These are phyloP conservation scores for Chaetomidium leptoderma DNA, from an alignment of 495 filamentous ascomycete species.

Conservation along the genomic window DNA sequence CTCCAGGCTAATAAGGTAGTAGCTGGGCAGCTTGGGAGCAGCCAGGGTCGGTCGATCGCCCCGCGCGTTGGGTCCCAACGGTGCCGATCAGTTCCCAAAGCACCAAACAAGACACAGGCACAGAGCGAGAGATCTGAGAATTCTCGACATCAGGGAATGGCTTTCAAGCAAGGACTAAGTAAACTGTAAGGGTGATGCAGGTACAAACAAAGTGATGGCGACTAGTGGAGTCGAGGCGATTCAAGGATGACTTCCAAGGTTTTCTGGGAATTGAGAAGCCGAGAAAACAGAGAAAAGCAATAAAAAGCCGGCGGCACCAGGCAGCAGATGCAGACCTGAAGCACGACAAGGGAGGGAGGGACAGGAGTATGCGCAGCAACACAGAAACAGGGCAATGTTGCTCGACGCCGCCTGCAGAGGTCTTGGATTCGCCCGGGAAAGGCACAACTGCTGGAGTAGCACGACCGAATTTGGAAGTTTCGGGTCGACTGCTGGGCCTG, in stretches of 20 bases:
- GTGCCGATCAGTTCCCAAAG: constrained; percentile 21
- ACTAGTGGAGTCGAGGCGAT: neutral
- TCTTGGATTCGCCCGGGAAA: constrained; percentile 3
- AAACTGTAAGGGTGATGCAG: neutral
- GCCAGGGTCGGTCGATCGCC: constrained; percentile 4
- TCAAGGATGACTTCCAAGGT: constrained; percentile 11
- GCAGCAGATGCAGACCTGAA: neutral
- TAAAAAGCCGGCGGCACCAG: neutral
- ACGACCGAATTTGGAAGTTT: constrained; percentile 13
- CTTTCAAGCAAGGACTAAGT: neutral
- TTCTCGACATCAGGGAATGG: constrained; percentile 16
- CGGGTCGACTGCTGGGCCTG: constrained; percentile 2
- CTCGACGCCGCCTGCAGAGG: constrained; percentile 14
- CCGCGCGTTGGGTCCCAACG: constrained; percentile 20
- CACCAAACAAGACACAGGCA: constrained; percentile 29
- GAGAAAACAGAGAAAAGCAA: neutral
- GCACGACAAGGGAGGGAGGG: neutral
- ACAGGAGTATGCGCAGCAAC: neutral
- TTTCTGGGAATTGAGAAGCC: constrained; percentile 3
- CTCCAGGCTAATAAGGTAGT: constrained; percentile 2
- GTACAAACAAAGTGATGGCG: neutral
- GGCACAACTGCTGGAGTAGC: neutral
- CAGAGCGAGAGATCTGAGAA: constrained; percentile 22
- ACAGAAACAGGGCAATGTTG: constrained; percentile 8
- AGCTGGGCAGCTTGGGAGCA: neutral